Base-by-base conservation (phyloP, 2,329 filamentous ascomycete species). In the Pyrenochaeta sp. region DNA sequence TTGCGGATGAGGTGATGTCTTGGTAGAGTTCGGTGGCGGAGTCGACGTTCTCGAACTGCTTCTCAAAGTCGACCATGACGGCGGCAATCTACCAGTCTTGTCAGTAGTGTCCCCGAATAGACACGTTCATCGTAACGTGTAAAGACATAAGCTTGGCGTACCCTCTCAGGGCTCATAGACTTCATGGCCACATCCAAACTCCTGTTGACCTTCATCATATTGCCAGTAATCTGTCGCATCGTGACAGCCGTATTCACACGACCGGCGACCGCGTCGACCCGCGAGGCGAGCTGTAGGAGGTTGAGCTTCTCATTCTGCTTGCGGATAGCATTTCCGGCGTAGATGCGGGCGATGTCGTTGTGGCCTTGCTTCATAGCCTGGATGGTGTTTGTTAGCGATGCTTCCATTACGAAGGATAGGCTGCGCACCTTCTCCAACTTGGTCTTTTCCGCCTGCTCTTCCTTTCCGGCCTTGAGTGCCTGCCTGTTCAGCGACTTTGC, bases 1-100 rank as follows among this genome's bases (percentile, higher is more conserved):
- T 96, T 32, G 89, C 90, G 56, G 90, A 88, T 18, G 85, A 87
- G 58, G 93, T 94, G 54, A 91, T 90, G 70, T 93, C 92, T 76
- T 94, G 91, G 77, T 95, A 95, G 77, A 93, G 92, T 63, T 87
- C 80, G 7, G 79, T 81, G 35, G 79, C 79, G 36, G 81, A 80
- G 56, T 83, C 81, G 37, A 83, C 72, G 62, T 82, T 79, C 53
- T 82, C 79, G 64, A 82, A 82, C 58, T 82, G 79, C 45, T 82
- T 82, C 69, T 88, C 85, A 67, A 88, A 88, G 47, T 83, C 83
- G 64, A 88, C 86, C 86, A 88, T 88, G 39, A 88, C 84, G 40
- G 83, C 81, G 11, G 85, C 86, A 49, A 88, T 87, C 84, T 85
- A 59, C 31, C 5, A 4, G 7, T 30, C 33, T 7, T 14, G 51